These are phyloP conservation scores for Harringtonia lauricola DNA, from an alignment of 2,329 filamentous ascomycete species.

Conservation along the genomic window DNA sequence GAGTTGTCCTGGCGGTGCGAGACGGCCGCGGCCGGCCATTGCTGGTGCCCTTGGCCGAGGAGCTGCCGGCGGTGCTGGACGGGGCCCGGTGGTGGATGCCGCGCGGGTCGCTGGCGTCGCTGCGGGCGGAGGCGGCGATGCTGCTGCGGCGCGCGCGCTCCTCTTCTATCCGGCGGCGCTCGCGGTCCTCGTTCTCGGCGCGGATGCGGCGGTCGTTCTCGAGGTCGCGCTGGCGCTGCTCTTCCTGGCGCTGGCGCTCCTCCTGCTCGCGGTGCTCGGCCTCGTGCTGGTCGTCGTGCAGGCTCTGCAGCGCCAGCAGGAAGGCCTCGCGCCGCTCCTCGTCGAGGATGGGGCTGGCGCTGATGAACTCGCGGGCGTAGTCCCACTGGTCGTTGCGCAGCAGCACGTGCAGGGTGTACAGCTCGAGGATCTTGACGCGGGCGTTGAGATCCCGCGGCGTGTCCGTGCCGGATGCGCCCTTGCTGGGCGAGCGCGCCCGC, in stretches of 20 bases:
- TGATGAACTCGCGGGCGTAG: constrained; percentile 85
- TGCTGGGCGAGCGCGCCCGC: constrained; percentile 29
- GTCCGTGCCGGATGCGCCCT: constrained; percentile 51
- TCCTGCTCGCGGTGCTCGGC: constrained; percentile 55
- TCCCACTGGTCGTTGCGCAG: constrained; percentile 92
- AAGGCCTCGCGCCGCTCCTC: constrained; percentile 88
- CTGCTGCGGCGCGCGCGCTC: constrained; percentile 36
- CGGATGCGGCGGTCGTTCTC: constrained; percentile 45
- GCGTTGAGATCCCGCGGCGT: constrained; percentile 77
- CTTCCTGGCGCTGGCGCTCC: constrained; percentile 44
- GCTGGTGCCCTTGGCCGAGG: constrained; percentile 18
- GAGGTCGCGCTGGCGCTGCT: constrained; percentile 42
- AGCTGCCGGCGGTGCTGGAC: constrained; percentile 19
- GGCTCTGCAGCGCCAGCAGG: constrained; percentile 68
- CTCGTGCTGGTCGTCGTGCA: constrained; percentile 74
- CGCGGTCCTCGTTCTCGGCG: constrained; percentile 48
- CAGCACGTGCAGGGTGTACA: constrained; percentile 93
- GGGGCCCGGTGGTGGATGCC: constrained; percentile 50
- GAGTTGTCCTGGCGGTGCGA: not conserved
- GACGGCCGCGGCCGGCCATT: constrained; percentile 12
- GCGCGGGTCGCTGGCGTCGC: constrained; percentile 24
- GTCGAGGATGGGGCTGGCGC: constrained; percentile 74
- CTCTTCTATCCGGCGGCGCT: constrained; percentile 41
- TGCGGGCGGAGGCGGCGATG: constrained; percentile 30
- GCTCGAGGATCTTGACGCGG: constrained; percentile 82